Percentiles rank a stretch among this genome's conserved stretches.
phyloP scores from a whole-genome alignment of 306 rosid species.

The Luffa acutangula region DNA sequence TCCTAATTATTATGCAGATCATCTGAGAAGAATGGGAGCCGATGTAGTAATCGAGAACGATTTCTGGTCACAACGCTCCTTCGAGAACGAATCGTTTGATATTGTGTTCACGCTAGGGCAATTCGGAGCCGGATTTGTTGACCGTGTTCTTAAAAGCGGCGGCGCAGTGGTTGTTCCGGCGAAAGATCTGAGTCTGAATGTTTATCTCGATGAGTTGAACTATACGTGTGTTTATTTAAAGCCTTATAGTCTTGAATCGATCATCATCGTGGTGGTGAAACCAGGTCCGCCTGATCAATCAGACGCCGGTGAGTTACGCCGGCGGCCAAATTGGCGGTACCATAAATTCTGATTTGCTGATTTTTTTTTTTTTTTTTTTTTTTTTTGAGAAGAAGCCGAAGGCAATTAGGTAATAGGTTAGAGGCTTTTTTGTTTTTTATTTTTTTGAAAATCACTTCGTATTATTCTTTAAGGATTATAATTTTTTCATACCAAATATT shows the following conservation, averaged over 20 bases:
- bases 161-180: not conserved
- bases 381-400: not conserved
- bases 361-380: not conserved
- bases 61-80: not conserved
- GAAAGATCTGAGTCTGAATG: not conserved
- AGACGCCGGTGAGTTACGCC: not conserved
- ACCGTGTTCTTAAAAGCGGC: not conserved
- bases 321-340: not conserved
- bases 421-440: not conserved
- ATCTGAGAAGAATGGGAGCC: not conserved
- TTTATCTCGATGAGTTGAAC: not conserved
- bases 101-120: not conserved
- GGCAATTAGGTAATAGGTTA: not conserved
- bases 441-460: not conserved
- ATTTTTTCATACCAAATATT: not conserved
- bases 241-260: not conserved
- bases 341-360: not conserved
- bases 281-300: not conserved
- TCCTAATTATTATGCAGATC: not conserved
- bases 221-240: not conserved
- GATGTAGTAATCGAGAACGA: not conserved
- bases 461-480: not conserved
- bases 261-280: not conserved
- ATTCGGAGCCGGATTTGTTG: not conserved
- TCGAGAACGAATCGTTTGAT: not conserved